Evolutionary conservation across 192 early-diverging fungal species (phyloP).

Genomic region (Coemansia interrupta): DNA sequence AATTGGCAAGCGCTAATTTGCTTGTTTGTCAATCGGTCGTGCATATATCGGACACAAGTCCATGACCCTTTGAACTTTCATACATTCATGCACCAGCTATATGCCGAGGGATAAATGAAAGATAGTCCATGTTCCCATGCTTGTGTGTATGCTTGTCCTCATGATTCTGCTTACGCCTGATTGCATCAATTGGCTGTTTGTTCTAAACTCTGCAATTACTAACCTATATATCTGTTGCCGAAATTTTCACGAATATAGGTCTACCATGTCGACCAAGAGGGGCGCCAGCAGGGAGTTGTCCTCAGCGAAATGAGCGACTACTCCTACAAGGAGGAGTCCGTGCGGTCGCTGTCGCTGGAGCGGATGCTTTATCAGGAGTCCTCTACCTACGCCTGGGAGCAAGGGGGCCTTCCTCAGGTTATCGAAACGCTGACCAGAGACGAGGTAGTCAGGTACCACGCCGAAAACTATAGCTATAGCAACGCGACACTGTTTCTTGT

Average conservation of each 20-base stretch:
- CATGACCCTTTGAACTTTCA: too few relatives aligned
- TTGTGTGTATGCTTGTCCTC: neutral
- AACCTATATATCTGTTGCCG: neutral
- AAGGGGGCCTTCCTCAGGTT: conserved; percentile 70
- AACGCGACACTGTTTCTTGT: conserved; percentile 68
- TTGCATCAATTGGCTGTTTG: too few relatives aligned
- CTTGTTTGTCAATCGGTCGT: too few relatives aligned
- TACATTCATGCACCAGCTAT: too few relatives aligned
- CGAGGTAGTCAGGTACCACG: conserved; percentile 72
- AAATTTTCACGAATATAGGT: conserved; percentile 19
- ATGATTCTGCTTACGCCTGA: too few relatives aligned
- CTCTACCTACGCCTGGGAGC: conserved; percentile 73
- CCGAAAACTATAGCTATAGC: conserved; percentile 65
- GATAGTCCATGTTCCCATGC: too few relatives aligned
- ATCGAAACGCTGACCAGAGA: conserved; percentile 70
- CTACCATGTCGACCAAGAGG: conserved; percentile 73
- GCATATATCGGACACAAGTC: too few relatives aligned
- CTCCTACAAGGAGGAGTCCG: conserved; percentile 70
- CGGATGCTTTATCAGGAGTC: conserved; percentile 50
- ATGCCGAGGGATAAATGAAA: too few relatives aligned
- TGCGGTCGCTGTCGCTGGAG: conserved; percentile 42
- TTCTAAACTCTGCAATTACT: neutral
- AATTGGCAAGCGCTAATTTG: too few relatives aligned
- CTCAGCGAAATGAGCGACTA: conserved; percentile 75
- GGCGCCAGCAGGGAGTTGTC: conserved; percentile 76